Conservation (phyloP, 2,329 filamentous ascomycete genomes). For the Fusarium marasasianum region DNA sequence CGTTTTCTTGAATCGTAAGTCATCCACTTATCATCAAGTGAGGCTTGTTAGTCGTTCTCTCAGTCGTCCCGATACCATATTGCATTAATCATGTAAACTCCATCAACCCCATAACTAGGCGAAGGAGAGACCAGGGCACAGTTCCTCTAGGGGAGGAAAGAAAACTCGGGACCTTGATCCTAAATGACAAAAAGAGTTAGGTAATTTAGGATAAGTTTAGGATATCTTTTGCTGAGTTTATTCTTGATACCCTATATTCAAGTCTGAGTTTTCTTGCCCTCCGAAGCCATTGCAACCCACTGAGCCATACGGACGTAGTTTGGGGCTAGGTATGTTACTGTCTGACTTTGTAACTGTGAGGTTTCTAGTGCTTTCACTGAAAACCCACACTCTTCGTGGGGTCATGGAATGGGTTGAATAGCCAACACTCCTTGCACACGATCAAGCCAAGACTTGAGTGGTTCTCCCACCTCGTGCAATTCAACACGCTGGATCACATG, state of each 20-base stretch:
- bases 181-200: no score
- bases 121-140: neutral
- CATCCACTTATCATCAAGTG: neutral
- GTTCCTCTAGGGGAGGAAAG: neutral
- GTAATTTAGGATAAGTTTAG: no score
- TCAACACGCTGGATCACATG: neutral
- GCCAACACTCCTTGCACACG: neutral
- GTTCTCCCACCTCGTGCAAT: neutral
- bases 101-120: neutral
- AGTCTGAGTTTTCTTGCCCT: no score
- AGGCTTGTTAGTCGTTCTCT: conserved; percentile 1
- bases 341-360: neutral
- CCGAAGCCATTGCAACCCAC: neutral
- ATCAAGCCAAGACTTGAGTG: neutral
- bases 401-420: neutral
- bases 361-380: neutral
- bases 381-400: neutral
- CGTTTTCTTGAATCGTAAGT: conserved; percentile 7
- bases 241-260: no score
- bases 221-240: no score
- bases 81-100: neutral
- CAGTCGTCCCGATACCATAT: neutral
- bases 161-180: no score
- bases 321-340: neutral
- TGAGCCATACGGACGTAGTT: neutral